Evolutionary conservation across 2,329 filamentous ascomycete genomes (phyloP).

Genomic region (Corniculantispora saksenae): DNA sequence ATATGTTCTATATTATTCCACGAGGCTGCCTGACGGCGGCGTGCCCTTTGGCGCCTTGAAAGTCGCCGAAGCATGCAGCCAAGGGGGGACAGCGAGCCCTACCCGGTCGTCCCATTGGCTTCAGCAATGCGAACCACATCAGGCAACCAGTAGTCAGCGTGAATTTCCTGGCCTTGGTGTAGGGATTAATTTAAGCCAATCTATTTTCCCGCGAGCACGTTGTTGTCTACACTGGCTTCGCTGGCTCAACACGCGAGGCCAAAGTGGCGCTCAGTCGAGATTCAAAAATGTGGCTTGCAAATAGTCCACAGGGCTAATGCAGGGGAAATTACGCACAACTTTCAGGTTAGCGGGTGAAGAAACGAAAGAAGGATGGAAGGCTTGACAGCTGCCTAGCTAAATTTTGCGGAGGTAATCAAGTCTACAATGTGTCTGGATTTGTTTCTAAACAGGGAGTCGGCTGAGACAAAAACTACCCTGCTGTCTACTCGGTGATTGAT

Average conservation of each 20-base stretch:
- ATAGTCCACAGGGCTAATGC: constrained; percentile 13
- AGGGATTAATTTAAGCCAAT: neutral
- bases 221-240: neutral
- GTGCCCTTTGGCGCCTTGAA: neutral
- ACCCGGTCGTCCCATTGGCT: neutral
- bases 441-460: too few relatives aligned
- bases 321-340: constrained; percentile 8
- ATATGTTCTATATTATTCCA: neutral
- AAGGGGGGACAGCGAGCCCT: too few relatives aligned
- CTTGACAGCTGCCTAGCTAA: neutral
- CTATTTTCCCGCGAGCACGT: neutral
- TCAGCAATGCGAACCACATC: neutral
- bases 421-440: neutral
- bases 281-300: constrained; percentile 15
- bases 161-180: neutral
- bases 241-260: neutral
- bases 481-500: too few relatives aligned
- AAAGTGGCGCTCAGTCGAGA: neutral
- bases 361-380: neutral
- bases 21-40: neutral
- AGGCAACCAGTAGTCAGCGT: neutral
- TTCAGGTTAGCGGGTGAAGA: neutral
- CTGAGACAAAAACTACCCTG: too few relatives aligned
- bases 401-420: neutral
- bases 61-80: neutral